These are phyloP conservation scores for Solanum sejunctum DNA, from an alignment of 257 asterid species.

Conservation along the genomic window DNA sequence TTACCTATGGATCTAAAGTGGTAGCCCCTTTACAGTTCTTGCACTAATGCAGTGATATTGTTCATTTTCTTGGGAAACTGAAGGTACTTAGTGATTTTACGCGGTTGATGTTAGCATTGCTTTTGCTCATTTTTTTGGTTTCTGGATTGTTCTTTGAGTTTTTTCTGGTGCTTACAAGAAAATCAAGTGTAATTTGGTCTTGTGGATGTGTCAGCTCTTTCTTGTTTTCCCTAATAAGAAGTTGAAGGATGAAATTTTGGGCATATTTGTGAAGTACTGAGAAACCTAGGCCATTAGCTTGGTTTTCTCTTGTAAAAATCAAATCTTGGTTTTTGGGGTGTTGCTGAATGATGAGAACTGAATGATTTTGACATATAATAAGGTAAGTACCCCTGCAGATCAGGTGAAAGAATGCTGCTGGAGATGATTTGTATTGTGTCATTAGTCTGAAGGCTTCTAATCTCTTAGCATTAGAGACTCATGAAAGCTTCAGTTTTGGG, in stretches of 20 bases:
- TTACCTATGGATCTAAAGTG: conserved; percentile 28
- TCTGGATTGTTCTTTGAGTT: background rate
- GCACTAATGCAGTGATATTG: background rate
- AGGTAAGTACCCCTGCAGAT: background rate
- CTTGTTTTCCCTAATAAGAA: background rate
- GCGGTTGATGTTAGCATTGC: conserved; percentile 2
- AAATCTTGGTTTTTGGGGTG: conserved; percentile 4
- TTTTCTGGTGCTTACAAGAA: background rate
- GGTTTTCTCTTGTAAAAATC: conserved; percentile 3
- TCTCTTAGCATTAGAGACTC: background rate
- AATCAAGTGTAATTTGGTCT: background rate
- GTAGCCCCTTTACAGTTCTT: background rate
- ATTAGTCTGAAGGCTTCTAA: background rate
- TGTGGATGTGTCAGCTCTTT: conserved; percentile 14
- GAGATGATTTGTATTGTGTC: background rate
- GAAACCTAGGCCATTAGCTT: conserved; percentile 1
- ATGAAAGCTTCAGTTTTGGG: no score
- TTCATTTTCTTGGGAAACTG: conserved; percentile 1
- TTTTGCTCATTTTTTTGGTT: background rate
- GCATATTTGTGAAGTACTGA: background rate
- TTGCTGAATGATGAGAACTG: background rate
- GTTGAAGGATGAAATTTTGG: conserved; percentile 3
- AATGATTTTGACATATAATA: conserved; percentile 8
- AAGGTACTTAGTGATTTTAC: background rate
- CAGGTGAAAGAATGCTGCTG: background rate